These are phyloP conservation scores for Auxenochlorella pyrenoidosa DNA, from an alignment of 139 green algal species.

Conservation along the genomic window DNA sequence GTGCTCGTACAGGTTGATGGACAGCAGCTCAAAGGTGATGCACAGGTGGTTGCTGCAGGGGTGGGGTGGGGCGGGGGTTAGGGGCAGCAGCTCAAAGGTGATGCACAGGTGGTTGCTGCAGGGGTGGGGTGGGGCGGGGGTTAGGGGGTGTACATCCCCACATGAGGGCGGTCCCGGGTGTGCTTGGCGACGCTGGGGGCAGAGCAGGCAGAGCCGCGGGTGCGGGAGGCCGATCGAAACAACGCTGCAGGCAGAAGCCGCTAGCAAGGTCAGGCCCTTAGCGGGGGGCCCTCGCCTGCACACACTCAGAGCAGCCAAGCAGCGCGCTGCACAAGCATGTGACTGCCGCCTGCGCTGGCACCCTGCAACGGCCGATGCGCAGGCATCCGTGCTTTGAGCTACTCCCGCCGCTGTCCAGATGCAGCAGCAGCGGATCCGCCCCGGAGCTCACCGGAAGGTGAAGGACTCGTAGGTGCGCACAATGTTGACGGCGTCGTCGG, in stretches of 20 bases:
- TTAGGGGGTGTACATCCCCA: too few relatives aligned
- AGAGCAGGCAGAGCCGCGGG: background rate
- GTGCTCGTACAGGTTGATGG: conserved; percentile 95
- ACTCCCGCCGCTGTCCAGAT: too few relatives aligned
- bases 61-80: background rate
- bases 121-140: background rate
- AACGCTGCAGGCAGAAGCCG: background rate
- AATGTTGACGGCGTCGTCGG: conserved; percentile 62
- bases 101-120: conserved; percentile 91
- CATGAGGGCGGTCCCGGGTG: too few relatives aligned
- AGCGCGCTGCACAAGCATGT: too few relatives aligned
- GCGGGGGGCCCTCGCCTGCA: too few relatives aligned
- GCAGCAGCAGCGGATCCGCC: too few relatives aligned
- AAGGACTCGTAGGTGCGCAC: conserved; percentile 94
- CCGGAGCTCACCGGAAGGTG: conserved; percentile 58
- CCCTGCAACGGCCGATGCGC: too few relatives aligned
- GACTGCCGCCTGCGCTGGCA: too few relatives aligned
- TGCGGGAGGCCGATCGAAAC: background rate
- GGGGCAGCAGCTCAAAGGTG: conserved; percentile 94
- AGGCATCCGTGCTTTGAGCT: too few relatives aligned
- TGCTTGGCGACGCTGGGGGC: background rate
- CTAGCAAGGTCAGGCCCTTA: too few relatives aligned
- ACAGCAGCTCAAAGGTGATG: conserved; percentile 97
- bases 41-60: conserved; percentile 84
- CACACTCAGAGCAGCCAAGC: too few relatives aligned